Percentiles rank a stretch among this genome's conserved stretches.
phyloP scores from a whole-genome alignment of 352 stramenopile species.

The Aphanomyces euteiches region DNA sequence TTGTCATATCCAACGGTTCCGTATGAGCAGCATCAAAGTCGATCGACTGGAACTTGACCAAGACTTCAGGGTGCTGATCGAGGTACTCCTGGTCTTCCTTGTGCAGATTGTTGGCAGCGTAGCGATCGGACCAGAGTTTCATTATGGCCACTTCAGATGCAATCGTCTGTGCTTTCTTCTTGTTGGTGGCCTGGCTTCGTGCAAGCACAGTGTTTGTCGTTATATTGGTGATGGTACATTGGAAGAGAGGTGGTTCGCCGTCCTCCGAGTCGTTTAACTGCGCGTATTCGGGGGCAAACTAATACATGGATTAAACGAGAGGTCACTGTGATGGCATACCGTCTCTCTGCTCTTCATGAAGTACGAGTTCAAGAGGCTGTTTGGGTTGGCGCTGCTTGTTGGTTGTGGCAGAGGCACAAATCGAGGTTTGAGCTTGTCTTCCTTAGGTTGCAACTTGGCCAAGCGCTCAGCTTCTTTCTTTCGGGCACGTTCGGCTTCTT shows the following conservation, averaged over 20 bases:
- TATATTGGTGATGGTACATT: constrained; percentile 21
- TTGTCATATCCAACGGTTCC: background rate
- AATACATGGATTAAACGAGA: background rate
- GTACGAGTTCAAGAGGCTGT: constrained; percentile 13
- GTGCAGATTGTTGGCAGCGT: background rate
- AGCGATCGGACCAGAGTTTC: constrained; percentile 20
- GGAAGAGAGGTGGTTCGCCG: constrained; percentile 14
- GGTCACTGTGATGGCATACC: background rate
- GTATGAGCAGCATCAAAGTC: background rate
- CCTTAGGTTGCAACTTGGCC: background rate
- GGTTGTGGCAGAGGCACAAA: constrained; percentile 1
- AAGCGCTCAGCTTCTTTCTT: background rate
- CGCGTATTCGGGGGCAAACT: constrained; percentile 15
- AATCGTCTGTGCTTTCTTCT: constrained; percentile 16
- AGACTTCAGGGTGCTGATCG: constrained; percentile 3
- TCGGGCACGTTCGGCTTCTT: background rate
- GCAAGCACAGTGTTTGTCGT: background rate
- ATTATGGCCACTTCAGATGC: constrained; percentile 19
- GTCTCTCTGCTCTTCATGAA: constrained; percentile 12
- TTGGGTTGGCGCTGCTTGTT: background rate
- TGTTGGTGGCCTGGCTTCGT: background rate
- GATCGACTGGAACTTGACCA: background rate
- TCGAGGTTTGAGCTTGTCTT: background rate
- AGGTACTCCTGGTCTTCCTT: constrained; percentile 15
- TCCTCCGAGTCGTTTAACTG: background rate